Conservation (phyloP, 1,139 yeast species). For the Pneumocystis wakefieldiae region DNA sequence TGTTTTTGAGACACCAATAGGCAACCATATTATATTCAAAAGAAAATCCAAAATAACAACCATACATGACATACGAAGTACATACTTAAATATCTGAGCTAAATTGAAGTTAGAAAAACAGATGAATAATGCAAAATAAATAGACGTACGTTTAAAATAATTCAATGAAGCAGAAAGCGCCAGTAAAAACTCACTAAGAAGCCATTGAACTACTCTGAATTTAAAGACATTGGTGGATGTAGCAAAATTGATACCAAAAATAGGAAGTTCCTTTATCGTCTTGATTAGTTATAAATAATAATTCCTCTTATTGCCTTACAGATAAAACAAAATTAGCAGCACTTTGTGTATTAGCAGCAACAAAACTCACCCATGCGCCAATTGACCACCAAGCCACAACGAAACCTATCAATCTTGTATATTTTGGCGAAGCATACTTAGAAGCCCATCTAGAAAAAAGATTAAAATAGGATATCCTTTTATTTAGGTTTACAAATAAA, state of each 20-base stretch:
- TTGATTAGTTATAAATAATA: neutral
- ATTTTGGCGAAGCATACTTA: conserved; percentile 18
- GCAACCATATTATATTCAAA: conserved; percentile 20
- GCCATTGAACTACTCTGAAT: conserved; percentile 21
- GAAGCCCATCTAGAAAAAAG: conserved; percentile 18
- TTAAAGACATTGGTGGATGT: conserved; percentile 16
- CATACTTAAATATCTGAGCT: conserved; percentile 13
- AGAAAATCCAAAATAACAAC: conserved; percentile 18
- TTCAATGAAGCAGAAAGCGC: conserved; percentile 16
- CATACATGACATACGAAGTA: conserved; percentile 16
- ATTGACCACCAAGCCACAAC: conserved; percentile 21
- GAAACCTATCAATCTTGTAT: conserved; percentile 19
- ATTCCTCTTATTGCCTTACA: neutral
- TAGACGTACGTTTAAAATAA: neutral
- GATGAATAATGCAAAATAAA: neutral
- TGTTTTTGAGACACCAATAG: conserved; percentile 19
- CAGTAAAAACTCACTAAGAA: conserved; percentile 17
- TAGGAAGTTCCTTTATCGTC: conserved; percentile 13
- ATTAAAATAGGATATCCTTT: neutral
- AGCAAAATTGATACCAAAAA: conserved; percentile 16
- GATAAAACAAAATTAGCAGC: conserved; percentile 19
- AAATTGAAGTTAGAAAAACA: neutral
- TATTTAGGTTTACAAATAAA: conserved; percentile 13
- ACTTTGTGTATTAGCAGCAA: conserved; percentile 17
- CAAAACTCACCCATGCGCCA: conserved; percentile 21